Conservation (phyloP, 306 rosid genomes). For the Lablab purpureus region DNA sequence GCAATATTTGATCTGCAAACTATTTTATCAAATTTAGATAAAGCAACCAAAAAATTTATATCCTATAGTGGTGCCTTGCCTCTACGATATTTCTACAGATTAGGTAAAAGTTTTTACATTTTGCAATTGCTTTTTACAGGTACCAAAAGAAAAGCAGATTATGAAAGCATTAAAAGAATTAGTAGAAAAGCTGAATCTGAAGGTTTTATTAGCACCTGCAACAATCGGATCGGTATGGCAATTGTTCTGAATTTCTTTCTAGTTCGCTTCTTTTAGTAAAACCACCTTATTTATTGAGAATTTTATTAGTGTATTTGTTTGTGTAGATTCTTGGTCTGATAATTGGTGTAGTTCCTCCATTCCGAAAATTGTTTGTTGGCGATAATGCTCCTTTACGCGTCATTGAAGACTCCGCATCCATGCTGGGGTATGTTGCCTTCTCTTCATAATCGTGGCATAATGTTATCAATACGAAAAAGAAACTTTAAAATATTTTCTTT, state of each 20-base stretch:
- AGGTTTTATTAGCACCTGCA: constrained; percentile 43
- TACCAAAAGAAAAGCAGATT: background rate
- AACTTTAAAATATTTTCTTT: too few relatives aligned
- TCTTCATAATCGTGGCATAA: background rate
- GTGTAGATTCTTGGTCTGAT: constrained; percentile 46
- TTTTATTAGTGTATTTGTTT: too few relatives aligned
- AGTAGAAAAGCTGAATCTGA: constrained; percentile 37
- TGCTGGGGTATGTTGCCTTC: constrained; percentile 48
- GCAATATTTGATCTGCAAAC: too few relatives aligned
- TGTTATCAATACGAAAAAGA: too few relatives aligned
- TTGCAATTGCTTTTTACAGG: constrained; percentile 33
- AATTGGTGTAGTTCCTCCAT: constrained; percentile 43
- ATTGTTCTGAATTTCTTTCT: background rate
- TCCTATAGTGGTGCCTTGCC: background rate
- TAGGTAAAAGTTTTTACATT: background rate
- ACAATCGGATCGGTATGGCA: constrained; percentile 49
- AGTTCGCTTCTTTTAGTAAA: background rate
- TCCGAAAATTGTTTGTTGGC: constrained; percentile 42
- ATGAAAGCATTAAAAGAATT: constrained; percentile 1
- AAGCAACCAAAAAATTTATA: too few relatives aligned
- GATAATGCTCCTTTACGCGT: constrained; percentile 47
- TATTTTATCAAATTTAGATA: too few relatives aligned
- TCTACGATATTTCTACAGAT: background rate
- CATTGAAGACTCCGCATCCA: constrained; percentile 44
- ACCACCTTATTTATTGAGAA: background rate